Base-by-base conservation (phyloP, 805 yeast genomes). In the Spathaspora boniae region DNA sequence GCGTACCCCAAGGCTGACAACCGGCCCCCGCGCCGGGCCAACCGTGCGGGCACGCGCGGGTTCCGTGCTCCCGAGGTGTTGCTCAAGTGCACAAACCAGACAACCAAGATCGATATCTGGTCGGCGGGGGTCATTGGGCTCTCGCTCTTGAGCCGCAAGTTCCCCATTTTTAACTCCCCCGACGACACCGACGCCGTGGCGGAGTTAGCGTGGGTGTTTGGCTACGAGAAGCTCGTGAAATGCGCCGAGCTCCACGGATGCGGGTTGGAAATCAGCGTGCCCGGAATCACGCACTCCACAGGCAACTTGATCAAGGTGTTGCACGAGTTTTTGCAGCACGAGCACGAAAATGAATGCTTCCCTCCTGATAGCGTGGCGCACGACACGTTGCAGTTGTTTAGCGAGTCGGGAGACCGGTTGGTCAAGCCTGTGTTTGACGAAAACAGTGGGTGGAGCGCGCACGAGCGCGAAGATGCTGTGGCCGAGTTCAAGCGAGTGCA, bases 31-130 rank as follows among this genome's bases (percentile, higher is more conserved):
- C 73, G 95, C 50, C 73, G 98, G 38, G 98, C 98, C 0, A 93
- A 93, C 51, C 78, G 98, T 48, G 98, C 98, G 12, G 97, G 97
- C 6, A 88, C 97, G 1, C 71, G 97, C 48, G 97, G 97, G 0
- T 88, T 88, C 53, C 70, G 97, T 47, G 96, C 97, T 0, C 96
- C 96, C 0, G 97, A 88, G 54, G 96, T 88, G 4, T 63, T 89
- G 36, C 72, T 87, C 60, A 87, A 86, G 54, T 88, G 97, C 58
- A 75, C 84, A 1, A 79, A 84, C 40, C 97, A 88, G 62, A 72
- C 83, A 3, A 76, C 85, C 5, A 83, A 82, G 54, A 77, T 88
- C 29, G 97, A 88, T 57, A 75, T 86, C 6, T 88, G 97, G 97
- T 82, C 95, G 1, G 94, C 87, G 0, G 97, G 96, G 2, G 87